A percentile compares a stretch with the other conserved stretches of the same genome.
These are phyloP conservation scores for Vitis cinerea DNA, from an alignment of 164 flowering plant genomes.

Conservation along the genomic window DNA sequence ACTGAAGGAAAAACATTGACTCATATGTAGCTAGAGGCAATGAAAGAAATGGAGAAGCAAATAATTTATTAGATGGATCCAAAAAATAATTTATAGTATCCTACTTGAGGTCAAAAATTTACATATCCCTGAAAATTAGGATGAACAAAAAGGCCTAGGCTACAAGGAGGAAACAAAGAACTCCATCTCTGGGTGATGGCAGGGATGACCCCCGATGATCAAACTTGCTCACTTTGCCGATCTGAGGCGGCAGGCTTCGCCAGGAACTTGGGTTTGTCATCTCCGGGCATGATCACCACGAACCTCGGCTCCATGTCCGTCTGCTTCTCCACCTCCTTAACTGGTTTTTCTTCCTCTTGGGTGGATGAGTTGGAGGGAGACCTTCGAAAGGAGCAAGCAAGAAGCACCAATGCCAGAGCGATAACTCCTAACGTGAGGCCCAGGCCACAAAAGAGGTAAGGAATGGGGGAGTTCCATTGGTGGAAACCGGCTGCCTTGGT, in stretches of 20 bases:
- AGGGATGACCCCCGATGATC: too few relatives aligned
- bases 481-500: constrained; percentile 10
- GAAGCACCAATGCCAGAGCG: constrained; percentile 33
- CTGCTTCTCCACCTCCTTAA: background rate
- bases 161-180: background rate
- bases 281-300: constrained; percentile 65
- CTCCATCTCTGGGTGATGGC: too few relatives aligned
- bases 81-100: too few relatives aligned
- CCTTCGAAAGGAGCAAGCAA: constrained; percentile 40
- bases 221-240: constrained; percentile 1
- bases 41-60: too few relatives aligned
- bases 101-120: background rate
- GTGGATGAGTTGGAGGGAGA: background rate
- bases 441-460: constrained; percentile 46
- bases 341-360: constrained; percentile 13
- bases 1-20: too few relatives aligned
- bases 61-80: too few relatives aligned
- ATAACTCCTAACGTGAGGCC: constrained; percentile 43
- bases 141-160: background rate
- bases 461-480: constrained; percentile 39
- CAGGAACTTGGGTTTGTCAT: constrained; percentile 39
- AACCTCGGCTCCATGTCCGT: constrained; percentile 34
- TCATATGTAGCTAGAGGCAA: too few relatives aligned
- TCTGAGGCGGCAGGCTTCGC: constrained; percentile 40
- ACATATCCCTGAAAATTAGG: constrained; percentile 6